phyloP scores from a whole-genome alignment of 2,329 filamentous ascomycete genomes.

The Aspergillus fischeri region DNA sequence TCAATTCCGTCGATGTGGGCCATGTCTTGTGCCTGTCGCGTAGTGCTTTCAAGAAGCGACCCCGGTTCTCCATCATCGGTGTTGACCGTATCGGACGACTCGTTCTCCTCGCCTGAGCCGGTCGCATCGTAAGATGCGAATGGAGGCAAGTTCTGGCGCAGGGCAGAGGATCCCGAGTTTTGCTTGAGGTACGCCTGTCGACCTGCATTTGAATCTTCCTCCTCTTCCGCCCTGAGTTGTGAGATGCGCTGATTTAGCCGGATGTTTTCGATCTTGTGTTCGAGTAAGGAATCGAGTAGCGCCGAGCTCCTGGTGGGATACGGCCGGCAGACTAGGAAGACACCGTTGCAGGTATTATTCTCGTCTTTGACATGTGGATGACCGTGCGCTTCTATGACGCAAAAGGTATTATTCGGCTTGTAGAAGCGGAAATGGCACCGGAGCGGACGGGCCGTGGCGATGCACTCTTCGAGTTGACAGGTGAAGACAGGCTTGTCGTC shows the following conservation, averaged over 20 bases:
- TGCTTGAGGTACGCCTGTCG: constrained; percentile 55
- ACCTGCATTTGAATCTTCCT: constrained; percentile 68
- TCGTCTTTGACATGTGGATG: constrained; percentile 77
- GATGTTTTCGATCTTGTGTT: constrained; percentile 96
- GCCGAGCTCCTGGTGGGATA: constrained; percentile 85
- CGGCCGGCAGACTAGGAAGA: constrained; percentile 88
- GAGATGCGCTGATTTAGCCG: constrained; percentile 77
- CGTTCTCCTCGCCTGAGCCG: constrained; percentile 37
- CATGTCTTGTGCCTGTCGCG: constrained; percentile 73
- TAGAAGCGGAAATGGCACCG: constrained; percentile 83
- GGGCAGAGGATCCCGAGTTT: constrained; percentile 44
- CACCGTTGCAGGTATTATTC: constrained; percentile 74
- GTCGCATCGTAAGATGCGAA: constrained; percentile 43
- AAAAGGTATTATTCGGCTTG: constrained; percentile 68
- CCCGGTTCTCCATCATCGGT: constrained; percentile 38
- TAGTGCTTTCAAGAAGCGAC: constrained; percentile 68
- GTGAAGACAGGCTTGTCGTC: constrained; percentile 81
- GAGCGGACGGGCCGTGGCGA: constrained; percentile 72
- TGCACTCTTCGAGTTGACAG: constrained; percentile 83
- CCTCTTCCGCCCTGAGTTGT: constrained; percentile 79
- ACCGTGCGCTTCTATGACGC: constrained; percentile 86
- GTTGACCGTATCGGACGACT: constrained; percentile 29
- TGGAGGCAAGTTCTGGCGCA: not conserved
- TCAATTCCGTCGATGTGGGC: constrained; percentile 84
- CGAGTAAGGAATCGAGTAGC: constrained; percentile 85